Conservation (phyloP, 345 rosid genomes). For the Litchi chinensis region DNA sequence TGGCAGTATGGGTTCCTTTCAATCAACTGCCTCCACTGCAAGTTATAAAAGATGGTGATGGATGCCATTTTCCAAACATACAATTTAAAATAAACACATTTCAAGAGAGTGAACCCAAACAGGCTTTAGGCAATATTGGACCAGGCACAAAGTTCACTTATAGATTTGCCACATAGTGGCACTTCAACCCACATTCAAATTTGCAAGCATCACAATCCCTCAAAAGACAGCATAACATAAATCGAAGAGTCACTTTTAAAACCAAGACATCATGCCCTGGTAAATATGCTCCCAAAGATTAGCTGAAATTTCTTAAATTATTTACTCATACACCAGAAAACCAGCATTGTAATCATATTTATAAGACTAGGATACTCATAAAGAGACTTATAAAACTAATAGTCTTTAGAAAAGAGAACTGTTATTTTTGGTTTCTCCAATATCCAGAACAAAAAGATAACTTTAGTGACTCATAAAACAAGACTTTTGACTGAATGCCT, state of each 20-base stretch:
- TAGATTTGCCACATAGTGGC: neutral
- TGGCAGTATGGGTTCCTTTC: neutral
- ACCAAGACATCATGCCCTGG: neutral
- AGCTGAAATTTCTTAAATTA: neutral
- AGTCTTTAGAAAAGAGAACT: neutral
- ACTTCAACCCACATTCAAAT: neutral
- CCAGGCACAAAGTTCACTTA: neutral
- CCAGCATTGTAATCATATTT: neutral
- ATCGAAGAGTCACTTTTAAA: neutral
- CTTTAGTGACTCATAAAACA: neutral
- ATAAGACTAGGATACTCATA: neutral
- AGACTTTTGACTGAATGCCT: neutral
- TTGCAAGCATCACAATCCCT: neutral
- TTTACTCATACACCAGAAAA: neutral
- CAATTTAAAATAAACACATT: too few relatives aligned
- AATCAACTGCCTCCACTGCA: neutral
- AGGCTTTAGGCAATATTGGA: neutral
- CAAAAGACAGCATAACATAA: neutral
- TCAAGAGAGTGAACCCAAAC: neutral
- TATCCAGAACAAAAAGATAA: neutral
- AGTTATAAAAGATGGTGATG: neutral
- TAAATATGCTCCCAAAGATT: neutral
- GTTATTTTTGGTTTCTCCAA: neutral
- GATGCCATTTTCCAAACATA: neutral
- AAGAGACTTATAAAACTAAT: neutral